Base-by-base conservation (phyloP, 2,329 filamentous ascomycete species). In the Aspergillus felis region DNA sequence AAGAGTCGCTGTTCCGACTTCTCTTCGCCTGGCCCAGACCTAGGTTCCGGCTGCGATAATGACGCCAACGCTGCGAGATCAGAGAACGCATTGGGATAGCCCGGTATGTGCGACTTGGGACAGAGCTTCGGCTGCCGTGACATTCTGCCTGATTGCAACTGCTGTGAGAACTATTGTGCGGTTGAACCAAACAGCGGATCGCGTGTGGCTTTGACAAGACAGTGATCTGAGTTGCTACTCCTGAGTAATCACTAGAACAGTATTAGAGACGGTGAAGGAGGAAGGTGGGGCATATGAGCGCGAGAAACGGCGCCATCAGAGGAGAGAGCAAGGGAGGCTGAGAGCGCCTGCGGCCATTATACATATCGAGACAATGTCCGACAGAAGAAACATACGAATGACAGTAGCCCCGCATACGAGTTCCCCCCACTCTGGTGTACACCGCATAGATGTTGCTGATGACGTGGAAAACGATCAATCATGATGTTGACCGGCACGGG, bases 1-100 rank as follows among this genome's bases (percentile, higher is more conserved):
- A 76, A 76, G 27, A 76, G 66, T 22, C 73, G 75, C 49, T 74
- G 73, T 49, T 75, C 69, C 10, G 67, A 65, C 59, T 71, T 74
- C 38, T 72, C 69, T 46, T 76, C 73, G 12, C 58, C 63, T 29
- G 66, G 44, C 50, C 64, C 62, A 27, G 65, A 63, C 25, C 67
- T 66, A 56, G 67, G 58, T 38, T 73, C 69, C 29, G 73, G 57
- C 28, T 68, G 68, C 12, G 72, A 65, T 32, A 73, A 55, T 49
- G 73, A 66, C 47, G 69, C 65, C 54, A 73, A 59, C 17, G 69
- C 56, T 51, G 64, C 65, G 60, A 72, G 65, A 53, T 71, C 68
- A 62, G 71, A 71, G 48, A 75, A 64, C 60, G 58, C 63, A 61
- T 75, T 71, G 56, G 72, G 64, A 47, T 69, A 68, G 51, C 72